These are phyloP conservation scores for Helianthus tuberosus DNA, from an alignment of 129 eudicot genomes.

Conservation along the genomic window DNA sequence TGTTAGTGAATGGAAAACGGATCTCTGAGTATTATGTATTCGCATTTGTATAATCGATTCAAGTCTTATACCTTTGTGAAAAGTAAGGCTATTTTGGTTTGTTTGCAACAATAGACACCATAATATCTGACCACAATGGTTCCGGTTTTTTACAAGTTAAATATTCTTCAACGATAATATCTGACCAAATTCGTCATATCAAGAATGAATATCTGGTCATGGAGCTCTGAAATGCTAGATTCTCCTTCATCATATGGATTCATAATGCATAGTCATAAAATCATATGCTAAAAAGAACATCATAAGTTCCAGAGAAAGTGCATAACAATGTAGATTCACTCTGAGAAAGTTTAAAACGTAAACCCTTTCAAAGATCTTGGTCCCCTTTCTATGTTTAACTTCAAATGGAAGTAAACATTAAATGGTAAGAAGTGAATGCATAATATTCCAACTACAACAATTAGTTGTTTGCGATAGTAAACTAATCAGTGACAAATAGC, in stretches of 20 bases:
- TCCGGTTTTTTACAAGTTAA: no score
- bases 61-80: background rate
- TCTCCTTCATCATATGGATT: background rate
- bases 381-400: background rate
- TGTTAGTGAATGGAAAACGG: background rate
- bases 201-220: background rate
- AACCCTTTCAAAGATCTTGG: background rate
- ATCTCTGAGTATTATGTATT: background rate
- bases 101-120: no score
- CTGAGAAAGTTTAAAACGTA: background rate
- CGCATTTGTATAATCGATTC: background rate
- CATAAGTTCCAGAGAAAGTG: background rate
- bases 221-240: background rate
- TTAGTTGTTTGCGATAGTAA: no score
- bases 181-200: background rate
- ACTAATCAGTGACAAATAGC: background rate
- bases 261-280: background rate
- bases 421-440: no score
- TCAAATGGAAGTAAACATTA: no score
- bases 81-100: no score
- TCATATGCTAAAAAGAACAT: background rate
- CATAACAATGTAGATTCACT: slow-evolving; percentile 3
- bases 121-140: no score
- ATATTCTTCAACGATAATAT: no score
- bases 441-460: no score